These are phyloP conservation scores for Pichia cephalocereana DNA, from an alignment of 805 yeast genomes.

Conservation along the genomic window DNA sequence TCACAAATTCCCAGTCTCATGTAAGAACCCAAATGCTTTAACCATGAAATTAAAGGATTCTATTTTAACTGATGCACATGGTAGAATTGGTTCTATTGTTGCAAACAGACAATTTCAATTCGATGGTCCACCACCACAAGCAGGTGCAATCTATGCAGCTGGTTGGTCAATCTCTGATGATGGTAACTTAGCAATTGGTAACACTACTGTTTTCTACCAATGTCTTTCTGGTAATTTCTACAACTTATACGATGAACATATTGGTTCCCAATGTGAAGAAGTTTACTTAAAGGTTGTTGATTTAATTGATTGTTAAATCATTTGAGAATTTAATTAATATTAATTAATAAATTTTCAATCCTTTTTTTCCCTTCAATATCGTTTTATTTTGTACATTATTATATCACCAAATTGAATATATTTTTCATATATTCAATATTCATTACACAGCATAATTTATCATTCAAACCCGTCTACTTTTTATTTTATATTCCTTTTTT, in stretches of 20 bases:
- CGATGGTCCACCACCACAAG: constrained; percentile 61
- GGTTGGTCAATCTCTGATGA: constrained; percentile 41
- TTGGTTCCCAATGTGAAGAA: constrained; percentile 37
- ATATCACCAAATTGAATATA: neutral
- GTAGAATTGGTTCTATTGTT: constrained; percentile 51
- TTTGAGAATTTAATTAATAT: neutral
- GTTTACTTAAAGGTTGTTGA: constrained; percentile 39
- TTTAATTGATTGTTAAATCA: constrained; percentile 28
- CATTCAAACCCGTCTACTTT: neutral
- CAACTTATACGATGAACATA: constrained; percentile 45
- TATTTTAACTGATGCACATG: constrained; percentile 35
- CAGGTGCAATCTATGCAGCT: constrained; percentile 44
- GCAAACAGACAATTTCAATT: constrained; percentile 60
- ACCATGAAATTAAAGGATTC: constrained; percentile 34
- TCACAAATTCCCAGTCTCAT: constrained; percentile 24
- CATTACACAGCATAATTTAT: neutral
- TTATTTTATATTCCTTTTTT: neutral
- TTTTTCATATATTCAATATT: neutral
- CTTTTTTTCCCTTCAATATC: neutral
- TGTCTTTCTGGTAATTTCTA: constrained; percentile 49
- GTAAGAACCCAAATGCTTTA: constrained; percentile 31
- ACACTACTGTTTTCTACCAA: constrained; percentile 40
- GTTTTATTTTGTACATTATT: neutral
- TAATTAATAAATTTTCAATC: neutral
- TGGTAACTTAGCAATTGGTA: constrained; percentile 43